Percentiles rank a stretch among this genome's conserved stretches.
Evolutionary conservation across 2,329 filamentous ascomycete species (phyloP).

Genomic region (Exophiala viscosa): DNA sequence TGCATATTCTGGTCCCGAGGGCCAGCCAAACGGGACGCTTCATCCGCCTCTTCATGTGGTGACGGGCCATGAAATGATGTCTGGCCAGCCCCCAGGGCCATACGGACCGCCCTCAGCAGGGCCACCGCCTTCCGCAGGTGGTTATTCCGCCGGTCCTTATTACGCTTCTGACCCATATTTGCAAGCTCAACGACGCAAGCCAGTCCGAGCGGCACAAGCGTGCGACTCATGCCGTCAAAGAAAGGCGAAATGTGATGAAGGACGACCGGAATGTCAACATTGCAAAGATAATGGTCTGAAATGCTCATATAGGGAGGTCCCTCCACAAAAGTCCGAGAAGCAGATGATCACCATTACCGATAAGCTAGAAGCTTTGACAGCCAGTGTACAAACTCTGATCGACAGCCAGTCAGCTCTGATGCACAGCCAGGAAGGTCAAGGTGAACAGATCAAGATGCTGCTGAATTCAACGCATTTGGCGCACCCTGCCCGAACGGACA

Average conservation of each 20-base stretch:
- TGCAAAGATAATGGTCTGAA: slow-evolving; percentile 81
- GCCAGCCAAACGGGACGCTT: slow-evolving; percentile 24
- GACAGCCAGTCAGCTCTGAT: slow-evolving; percentile 8
- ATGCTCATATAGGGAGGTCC: slow-evolving; percentile 86
- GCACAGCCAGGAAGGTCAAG: slow-evolving; percentile 2
- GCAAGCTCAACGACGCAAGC: slow-evolving; percentile 20
- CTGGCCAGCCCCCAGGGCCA: slow-evolving; percentile 17
- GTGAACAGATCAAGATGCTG: slow-evolving; percentile 12
- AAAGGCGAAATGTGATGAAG: slow-evolving; percentile 90
- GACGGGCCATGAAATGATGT: slow-evolving; percentile 29
- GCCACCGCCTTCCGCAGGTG: slow-evolving; percentile 15
- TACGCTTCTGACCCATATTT: neutral
- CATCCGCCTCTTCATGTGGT: slow-evolving; percentile 24
- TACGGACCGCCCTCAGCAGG: slow-evolving; percentile 26
- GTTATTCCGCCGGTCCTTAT: slow-evolving; percentile 15
- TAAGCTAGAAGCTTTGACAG: slow-evolving; percentile 22
- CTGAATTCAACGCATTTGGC: neutral
- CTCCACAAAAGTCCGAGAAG: slow-evolving; percentile 75
- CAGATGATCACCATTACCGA: slow-evolving; percentile 26
- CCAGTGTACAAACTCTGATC: slow-evolving; percentile 18
- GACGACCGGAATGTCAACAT: slow-evolving; percentile 73
- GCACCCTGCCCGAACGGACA: slow-evolving; percentile 3
- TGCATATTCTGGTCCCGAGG: slow-evolving; percentile 25
- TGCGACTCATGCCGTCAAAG: slow-evolving; percentile 85
- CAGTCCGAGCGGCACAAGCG: slow-evolving; percentile 54